Base-by-base conservation (phyloP, 805 yeast genomes). In the Yarrowia sp. region DNA sequence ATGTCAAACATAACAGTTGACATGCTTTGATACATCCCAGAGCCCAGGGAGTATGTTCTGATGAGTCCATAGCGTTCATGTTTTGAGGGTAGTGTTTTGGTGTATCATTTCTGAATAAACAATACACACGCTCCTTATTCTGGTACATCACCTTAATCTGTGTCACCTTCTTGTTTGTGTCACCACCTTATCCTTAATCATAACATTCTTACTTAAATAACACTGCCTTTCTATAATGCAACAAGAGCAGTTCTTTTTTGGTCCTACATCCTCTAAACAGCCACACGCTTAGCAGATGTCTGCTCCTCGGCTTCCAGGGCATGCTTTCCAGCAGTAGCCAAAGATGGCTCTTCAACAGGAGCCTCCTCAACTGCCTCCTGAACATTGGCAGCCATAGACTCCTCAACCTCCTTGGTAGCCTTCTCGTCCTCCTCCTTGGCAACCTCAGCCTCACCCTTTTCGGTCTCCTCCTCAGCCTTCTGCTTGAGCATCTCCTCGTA, bases 401-500 rank as follows among this genome's bases (percentile, higher is more conserved):
- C 26, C 26, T 41, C 63, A 12, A 41, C 63, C 53, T 55, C 52
- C 43, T 55, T 53, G 8, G 69, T 48, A 7, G 66, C 72, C 32
- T 67, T 16, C n/a, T 36, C 43, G 2, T 16, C n/a, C 26, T 36
- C 58, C 58, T 36, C 42, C 32, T 52, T 52, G 11, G 9, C 7
- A 10, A 50, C 45, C 50, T 43, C 32, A 16, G 10, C 41, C 16
- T 41, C 38, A 14, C 36, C 12, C 36, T 53, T 32, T 3, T 8
- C 38, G n/a, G 61, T 10, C 32, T 43, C 52, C 41, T 16, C 32
- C 42, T 10, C 38, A 15, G 22, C 40, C 63, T 26, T 16, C 26
- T 32, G 43, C 52, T 59, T 32, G 19, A 35, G 38, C 65, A 42
- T 59, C 42, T 16, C 42, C 43, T 43, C 35, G 19, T 45, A 59